Percentiles rank a stretch among this genome's conserved stretches.
Conservation (phyloP, 306 rosid genomes). For the Mucuna pruriens region DNA sequence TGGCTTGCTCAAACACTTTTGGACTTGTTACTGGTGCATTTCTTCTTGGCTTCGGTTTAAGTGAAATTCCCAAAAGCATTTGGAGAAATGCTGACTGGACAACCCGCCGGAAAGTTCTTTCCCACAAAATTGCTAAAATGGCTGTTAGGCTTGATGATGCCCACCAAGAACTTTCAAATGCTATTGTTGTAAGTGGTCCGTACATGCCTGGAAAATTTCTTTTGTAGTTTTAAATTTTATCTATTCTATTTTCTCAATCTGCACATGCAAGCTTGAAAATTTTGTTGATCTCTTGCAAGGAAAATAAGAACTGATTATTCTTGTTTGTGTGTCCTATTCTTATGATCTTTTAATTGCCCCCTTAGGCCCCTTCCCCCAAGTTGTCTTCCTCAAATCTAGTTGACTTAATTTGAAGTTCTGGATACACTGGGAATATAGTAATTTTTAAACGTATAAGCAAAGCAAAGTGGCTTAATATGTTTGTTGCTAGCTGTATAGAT, state of each 20-base stretch:
- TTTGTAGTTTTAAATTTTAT: neutral
- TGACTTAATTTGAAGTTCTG: neutral
- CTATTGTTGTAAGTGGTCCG: constrained; percentile 73
- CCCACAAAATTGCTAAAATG: constrained; percentile 96
- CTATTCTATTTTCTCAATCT: constrained; percentile 10
- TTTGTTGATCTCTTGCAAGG: neutral
- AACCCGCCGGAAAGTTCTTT: constrained; percentile 89
- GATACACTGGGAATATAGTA: neutral
- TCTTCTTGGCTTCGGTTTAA: constrained; percentile 97
- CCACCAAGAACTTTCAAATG: constrained; percentile 95
- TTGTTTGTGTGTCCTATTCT: neutral
- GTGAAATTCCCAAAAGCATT: constrained; percentile 88
- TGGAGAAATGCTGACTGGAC: constrained; percentile 96
- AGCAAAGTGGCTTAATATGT: neutral
- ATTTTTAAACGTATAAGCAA: neutral
- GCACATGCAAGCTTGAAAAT: neutral
- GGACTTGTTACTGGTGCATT: constrained; percentile 99
- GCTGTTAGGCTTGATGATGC: constrained; percentile 97
- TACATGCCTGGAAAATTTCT: neutral
- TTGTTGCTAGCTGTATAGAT: too few relatives aligned
- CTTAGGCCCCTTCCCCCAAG: neutral
- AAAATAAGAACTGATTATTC: constrained; percentile 14
- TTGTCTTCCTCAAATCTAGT: constrained; percentile 12
- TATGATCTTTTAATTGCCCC: neutral
- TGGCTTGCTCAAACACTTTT: constrained; percentile 97